phyloP scores from a whole-genome alignment of 2,329 filamentous ascomycete species.

The Bipolaris cookei region DNA sequence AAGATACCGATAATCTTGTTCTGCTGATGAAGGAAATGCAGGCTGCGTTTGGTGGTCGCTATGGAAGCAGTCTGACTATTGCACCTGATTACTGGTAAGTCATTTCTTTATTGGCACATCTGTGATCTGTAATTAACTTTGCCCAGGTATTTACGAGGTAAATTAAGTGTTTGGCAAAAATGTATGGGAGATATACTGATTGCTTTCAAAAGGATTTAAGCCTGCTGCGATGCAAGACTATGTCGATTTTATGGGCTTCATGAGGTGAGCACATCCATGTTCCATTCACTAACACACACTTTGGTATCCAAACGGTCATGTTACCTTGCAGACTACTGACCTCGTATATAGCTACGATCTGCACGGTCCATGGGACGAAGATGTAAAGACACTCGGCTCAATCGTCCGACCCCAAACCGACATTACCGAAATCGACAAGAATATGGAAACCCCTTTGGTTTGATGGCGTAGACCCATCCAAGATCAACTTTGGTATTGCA shows the following conservation, averaged over 20 bases:
- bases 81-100: slow-evolving; percentile 39
- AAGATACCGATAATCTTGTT: slow-evolving; percentile 41
- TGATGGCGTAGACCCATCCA: slow-evolving; percentile 49
- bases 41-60: slow-evolving; percentile 17
- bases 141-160: too few species aligned
- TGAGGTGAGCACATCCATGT: too few species aligned
- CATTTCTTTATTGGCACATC: too few species aligned
- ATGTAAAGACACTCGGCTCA: slow-evolving; percentile 32
- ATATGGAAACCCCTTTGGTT: slow-evolving; percentile 50
- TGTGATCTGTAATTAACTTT: too few species aligned
- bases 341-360: too few species aligned
- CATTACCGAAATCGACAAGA: slow-evolving; percentile 53
- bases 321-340: too few species aligned
- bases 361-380: slow-evolving; percentile 40
- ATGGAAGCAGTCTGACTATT: slow-evolving; percentile 35
- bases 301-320: too few species aligned
- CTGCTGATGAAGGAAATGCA: slow-evolving; percentile 31
- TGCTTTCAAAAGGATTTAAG: slow-evolving; percentile 35
- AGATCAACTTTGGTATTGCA: slow-evolving; percentile 54
- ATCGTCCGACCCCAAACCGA: slow-evolving; percentile 49
- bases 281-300: too few species aligned
- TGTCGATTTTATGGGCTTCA: slow-evolving; percentile 38
- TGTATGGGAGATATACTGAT: too few species aligned
- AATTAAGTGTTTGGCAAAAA: too few species aligned
- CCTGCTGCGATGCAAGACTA: slow-evolving; percentile 47